Percentiles rank a stretch among this genome's conserved stretches.
phyloP scores from a whole-genome alignment of 2,329 filamentous ascomycete species.

The Lecanicillium sp. region DNA sequence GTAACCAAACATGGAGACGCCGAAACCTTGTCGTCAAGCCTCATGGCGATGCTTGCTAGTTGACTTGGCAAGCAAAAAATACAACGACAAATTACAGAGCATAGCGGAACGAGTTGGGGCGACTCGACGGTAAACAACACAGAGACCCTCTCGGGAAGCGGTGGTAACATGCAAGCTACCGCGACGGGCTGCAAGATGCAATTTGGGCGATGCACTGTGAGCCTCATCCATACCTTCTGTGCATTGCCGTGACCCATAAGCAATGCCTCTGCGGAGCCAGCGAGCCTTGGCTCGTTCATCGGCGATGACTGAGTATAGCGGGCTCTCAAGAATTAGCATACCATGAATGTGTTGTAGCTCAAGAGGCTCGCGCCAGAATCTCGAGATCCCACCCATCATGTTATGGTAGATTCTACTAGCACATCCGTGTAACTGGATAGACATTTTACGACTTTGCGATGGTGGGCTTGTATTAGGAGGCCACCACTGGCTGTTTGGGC shows the following conservation, averaged over 20 bases:
- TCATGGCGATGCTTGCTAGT: slow-evolving; percentile 3
- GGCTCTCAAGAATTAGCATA: neutral
- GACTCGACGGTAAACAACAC: neutral
- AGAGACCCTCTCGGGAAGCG: neutral
- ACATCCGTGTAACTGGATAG: no score
- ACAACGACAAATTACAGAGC: no score
- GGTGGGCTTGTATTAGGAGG: no score
- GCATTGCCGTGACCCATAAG: neutral
- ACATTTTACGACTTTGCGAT: no score
- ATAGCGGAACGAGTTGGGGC: no score
- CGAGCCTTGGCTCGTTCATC: slow-evolving; percentile 1
- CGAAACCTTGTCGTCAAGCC: slow-evolving; percentile 8
- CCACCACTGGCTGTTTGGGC: no score
- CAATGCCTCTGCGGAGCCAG: neutral
- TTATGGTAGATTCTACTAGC: no score
- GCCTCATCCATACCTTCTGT: no score
- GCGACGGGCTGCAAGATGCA: slow-evolving; percentile 7
- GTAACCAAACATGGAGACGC: no score
- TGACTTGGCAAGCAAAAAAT: slow-evolving; percentile 2
- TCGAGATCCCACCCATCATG: no score
- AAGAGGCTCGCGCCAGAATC: no score
- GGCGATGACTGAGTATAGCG: slow-evolving; percentile 3
- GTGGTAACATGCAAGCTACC: neutral
- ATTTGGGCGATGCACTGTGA: slow-evolving; percentile 1
- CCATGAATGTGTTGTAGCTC: no score